Conservation (phyloP, 1,139 yeast species). For the Scheffersomyces titani region DNA sequence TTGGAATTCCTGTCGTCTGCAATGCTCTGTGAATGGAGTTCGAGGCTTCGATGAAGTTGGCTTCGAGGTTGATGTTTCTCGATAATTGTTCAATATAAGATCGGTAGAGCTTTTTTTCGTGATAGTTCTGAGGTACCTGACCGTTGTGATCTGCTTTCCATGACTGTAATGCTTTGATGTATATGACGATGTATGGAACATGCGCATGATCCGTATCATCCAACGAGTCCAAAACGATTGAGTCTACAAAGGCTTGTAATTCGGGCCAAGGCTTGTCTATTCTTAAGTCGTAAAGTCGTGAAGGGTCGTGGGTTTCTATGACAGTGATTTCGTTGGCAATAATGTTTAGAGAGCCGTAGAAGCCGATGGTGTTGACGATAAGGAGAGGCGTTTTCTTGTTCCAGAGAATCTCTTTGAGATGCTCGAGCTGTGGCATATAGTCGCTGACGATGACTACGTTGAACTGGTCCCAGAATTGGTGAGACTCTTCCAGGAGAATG, state of each 20-base stretch:
- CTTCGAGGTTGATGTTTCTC: constrained; percentile 42
- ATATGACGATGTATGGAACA: constrained; percentile 71
- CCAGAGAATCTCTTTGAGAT: constrained; percentile 44
- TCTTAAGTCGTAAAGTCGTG: constrained; percentile 65
- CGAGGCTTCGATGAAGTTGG: constrained; percentile 74
- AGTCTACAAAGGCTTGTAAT: constrained; percentile 52
- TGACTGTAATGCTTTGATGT: constrained; percentile 53
- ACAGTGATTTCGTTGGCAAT: constrained; percentile 57
- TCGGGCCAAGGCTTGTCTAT: constrained; percentile 78
- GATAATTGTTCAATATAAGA: constrained; percentile 34
- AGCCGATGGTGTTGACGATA: constrained; percentile 56
- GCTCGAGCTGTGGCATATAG: constrained; percentile 19
- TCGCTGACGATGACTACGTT: constrained; percentile 55
- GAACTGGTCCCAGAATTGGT: constrained; percentile 51
- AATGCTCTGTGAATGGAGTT: constrained; percentile 56
- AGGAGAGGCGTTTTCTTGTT: constrained; percentile 53
- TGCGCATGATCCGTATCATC: constrained; percentile 60
- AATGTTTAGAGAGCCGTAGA: constrained; percentile 65
- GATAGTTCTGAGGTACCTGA: constrained; percentile 41
- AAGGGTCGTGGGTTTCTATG: constrained; percentile 74
- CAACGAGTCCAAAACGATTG: constrained; percentile 48
- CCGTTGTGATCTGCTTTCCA: constrained; percentile 41
- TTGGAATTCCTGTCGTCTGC: constrained; percentile 43
- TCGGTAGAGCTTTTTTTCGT: constrained; percentile 53
- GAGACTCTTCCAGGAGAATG: constrained; percentile 15